Conservation (phyloP, 331 rosid species). For the Quercus phellos region DNA sequence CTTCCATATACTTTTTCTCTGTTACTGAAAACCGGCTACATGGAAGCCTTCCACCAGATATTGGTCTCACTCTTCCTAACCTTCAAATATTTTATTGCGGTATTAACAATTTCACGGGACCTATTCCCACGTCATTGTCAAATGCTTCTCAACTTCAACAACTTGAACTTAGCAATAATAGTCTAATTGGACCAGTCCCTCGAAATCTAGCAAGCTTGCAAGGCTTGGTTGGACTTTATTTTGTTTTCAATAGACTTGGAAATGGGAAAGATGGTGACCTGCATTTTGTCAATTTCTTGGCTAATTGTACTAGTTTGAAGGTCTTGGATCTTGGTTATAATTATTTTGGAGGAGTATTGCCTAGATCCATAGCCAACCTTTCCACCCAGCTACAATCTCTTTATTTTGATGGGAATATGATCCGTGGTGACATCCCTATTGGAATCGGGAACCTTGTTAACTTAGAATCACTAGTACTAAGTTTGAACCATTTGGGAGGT, state of each 20-base stretch:
- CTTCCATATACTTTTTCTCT: constrained; percentile 14
- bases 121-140: constrained; percentile 32
- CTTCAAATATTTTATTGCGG: constrained; percentile 23
- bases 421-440: neutral
- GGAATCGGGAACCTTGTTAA: too few species aligned
- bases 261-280: too few species aligned
- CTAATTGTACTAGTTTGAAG: too few species aligned
- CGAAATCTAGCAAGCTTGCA: constrained; percentile 23
- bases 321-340: too few species aligned
- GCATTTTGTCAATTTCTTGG: too few species aligned
- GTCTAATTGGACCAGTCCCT: constrained; percentile 32
- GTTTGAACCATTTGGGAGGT: too few species aligned
- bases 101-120: constrained; percentile 34
- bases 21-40: constrained; percentile 26
- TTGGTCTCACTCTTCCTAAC: constrained; percentile 15
- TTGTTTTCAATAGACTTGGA: too few species aligned
- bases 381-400: constrained; percentile 16
- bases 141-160: constrained; percentile 39
- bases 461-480: too few species aligned
- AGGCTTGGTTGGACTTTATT: too few species aligned
- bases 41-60: constrained; percentile 34
- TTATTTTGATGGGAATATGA: constrained; percentile 7
- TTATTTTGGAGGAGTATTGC: neutral
- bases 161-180: constrained; percentile 33
- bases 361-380: constrained; percentile 30